These are phyloP conservation scores for Tolypocladium amazonense DNA, from an alignment of 2,329 filamentous ascomycete species.

Conservation along the genomic window DNA sequence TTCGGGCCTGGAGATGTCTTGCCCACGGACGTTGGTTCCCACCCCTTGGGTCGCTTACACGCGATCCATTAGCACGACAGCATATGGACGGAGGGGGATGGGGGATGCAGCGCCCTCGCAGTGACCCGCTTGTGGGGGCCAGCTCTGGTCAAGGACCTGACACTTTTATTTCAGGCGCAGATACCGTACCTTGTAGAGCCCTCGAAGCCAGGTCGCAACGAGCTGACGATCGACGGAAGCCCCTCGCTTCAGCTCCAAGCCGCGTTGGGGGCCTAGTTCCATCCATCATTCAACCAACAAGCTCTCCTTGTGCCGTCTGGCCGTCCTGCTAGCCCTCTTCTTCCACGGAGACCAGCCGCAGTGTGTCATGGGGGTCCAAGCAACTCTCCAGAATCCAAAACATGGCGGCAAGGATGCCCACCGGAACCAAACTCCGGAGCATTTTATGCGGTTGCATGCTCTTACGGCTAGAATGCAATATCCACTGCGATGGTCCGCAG, in stretches of 20 bases:
- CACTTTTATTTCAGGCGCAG: background rate
- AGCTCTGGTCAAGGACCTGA: background rate
- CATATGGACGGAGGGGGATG: background rate
- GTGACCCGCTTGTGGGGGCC: background rate
- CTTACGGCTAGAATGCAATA: background rate
- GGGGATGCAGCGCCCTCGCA: background rate
- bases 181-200: background rate
- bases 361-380: background rate
- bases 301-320: background rate
- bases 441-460: background rate
- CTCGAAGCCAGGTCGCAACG: background rate
- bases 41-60: background rate
- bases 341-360: background rate
- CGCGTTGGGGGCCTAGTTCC: background rate
- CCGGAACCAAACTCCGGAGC: background rate
- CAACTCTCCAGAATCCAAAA: background rate
- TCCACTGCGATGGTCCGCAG: background rate
- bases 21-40: background rate
- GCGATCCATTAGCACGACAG: background rate
- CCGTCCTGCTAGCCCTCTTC: background rate
- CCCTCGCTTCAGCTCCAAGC: background rate
- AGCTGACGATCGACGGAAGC: background rate
- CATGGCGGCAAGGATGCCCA: background rate
- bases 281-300: background rate
- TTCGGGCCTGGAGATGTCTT: constrained; percentile 1